Evolutionary conservation across 345 rosid species (phyloP).

Genomic region (Carallia pectinifolia): DNA sequence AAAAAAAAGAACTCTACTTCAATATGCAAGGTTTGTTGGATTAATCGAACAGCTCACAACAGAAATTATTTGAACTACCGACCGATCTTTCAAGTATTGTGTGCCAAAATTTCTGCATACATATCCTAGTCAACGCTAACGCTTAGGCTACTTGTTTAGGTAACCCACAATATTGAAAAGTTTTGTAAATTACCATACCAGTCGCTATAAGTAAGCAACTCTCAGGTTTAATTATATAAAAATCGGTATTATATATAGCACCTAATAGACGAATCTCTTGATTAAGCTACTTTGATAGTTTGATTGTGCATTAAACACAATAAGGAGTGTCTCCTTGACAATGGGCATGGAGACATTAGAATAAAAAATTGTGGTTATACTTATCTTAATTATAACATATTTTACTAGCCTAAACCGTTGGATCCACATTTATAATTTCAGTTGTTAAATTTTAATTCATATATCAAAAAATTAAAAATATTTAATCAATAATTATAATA

Average conservation of each 20-base stretch:
- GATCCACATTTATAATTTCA: background rate
- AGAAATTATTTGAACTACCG: constrained; percentile 5
- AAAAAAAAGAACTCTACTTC: background rate
- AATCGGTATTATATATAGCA: background rate
- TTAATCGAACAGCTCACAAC: constrained; percentile 16
- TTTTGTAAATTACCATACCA: constrained; percentile 29
- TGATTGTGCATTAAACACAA: background rate
- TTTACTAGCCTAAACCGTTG: background rate
- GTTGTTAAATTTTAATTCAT: background rate
- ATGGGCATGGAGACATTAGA: background rate
- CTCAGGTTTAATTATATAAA: background rate
- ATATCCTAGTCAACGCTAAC: constrained; percentile 22
- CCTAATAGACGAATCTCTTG: background rate
- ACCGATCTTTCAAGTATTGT: background rate
- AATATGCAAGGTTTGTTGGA: constrained; percentile 20
- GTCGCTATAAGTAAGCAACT: constrained; percentile 16
- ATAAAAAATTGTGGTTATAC: background rate
- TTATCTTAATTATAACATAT: background rate
- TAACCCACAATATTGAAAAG: constrained; percentile 29
- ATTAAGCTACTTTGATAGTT: constrained; percentile 1
- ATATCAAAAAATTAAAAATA: too few species aligned
- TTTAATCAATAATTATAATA: too few species aligned
- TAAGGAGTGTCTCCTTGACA: background rate
- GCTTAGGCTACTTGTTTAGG: constrained; percentile 27
- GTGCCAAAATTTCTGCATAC: background rate